Evolutionary conservation across 2,329 filamentous ascomycete species (phyloP).

Genomic region (Ophiocordyceps unilateralis): DNA sequence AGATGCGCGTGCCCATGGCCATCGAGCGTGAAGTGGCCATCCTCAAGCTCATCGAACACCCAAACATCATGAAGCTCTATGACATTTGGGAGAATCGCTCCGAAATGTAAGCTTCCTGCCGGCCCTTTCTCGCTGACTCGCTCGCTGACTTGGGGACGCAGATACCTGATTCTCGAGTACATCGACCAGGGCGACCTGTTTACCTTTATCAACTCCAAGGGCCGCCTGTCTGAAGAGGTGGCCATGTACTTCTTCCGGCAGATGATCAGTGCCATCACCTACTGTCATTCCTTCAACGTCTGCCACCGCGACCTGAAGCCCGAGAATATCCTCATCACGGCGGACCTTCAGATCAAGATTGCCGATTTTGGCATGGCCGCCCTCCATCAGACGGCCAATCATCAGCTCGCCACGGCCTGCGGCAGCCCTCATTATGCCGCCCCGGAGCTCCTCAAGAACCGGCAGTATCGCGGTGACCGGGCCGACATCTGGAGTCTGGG

Average conservation of each 20-base stretch:
- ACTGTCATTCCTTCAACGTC: conserved; percentile 88
- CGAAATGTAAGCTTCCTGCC: conserved; percentile 53
- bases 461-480: conserved; percentile 64
- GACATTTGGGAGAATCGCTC: conserved; percentile 97
- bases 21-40: conserved; percentile 93
- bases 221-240: conserved; percentile 61
- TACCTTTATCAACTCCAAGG: conserved; percentile 60
- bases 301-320: conserved; percentile 94
- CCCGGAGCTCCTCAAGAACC: conserved; percentile 69
- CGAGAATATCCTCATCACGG: conserved; percentile 83
- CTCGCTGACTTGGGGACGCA: conserved; percentile 20
- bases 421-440: conserved; percentile 95
- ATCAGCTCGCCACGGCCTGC: conserved; percentile 74
- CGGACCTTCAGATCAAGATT: conserved; percentile 65
- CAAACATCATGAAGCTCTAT: conserved; percentile 82
- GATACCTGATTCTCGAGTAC: conserved; percentile 88
- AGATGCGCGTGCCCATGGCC: conserved; percentile 63
- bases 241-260: conserved; percentile 79
- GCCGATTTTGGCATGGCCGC: conserved; percentile 98
- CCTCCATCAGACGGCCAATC: conserved; percentile 60
- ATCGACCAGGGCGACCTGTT: conserved; percentile 70
- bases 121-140: background rate
- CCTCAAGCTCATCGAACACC: conserved; percentile 90
- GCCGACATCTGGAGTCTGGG: conserved; percentile 93
- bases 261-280: conserved; percentile 79